Evolutionary conservation across 768 basidiomycete genomes (phyloP).

Genomic region (Boletales sp.): DNA sequence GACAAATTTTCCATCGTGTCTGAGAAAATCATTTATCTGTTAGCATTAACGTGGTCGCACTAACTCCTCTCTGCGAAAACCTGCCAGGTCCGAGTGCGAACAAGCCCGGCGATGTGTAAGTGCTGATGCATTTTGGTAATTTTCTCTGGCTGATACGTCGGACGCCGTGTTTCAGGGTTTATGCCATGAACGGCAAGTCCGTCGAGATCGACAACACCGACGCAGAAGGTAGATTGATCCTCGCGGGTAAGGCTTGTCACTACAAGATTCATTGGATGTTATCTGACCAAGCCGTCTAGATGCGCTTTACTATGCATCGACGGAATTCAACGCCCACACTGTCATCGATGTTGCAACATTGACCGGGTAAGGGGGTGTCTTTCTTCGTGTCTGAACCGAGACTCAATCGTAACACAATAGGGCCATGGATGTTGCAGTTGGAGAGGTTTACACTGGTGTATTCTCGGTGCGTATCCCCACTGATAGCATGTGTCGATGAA

Average conservation of each 20-base stretch:
- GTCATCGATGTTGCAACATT: constrained; percentile 87
- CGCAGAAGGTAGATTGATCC: constrained; percentile 74
- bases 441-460: constrained; percentile 74
- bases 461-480: constrained; percentile 52
- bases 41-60: constrained; percentile 72
- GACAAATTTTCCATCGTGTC: not conserved
- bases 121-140: not conserved
- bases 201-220: constrained; percentile 88
- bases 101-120: constrained; percentile 84
- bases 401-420: constrained; percentile 32
- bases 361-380: constrained; percentile 52
- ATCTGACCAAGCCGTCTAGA: constrained; percentile 39
- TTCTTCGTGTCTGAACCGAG: not conserved
- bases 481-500: not conserved
- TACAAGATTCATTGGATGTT: not conserved
- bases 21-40: not conserved
- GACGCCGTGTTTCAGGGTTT: constrained; percentile 43
- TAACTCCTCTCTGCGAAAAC: constrained; percentile 80
- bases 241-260: constrained; percentile 49
- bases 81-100: constrained; percentile 65
- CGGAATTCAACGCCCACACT: constrained; percentile 75
- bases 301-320: constrained; percentile 79
- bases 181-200: constrained; percentile 86
- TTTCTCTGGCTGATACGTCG: not conserved
- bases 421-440: constrained; percentile 69